These are phyloP conservation scores for Myriangium duriaei DNA, from an alignment of 2,329 filamentous ascomycete genomes.

Conservation along the genomic window DNA sequence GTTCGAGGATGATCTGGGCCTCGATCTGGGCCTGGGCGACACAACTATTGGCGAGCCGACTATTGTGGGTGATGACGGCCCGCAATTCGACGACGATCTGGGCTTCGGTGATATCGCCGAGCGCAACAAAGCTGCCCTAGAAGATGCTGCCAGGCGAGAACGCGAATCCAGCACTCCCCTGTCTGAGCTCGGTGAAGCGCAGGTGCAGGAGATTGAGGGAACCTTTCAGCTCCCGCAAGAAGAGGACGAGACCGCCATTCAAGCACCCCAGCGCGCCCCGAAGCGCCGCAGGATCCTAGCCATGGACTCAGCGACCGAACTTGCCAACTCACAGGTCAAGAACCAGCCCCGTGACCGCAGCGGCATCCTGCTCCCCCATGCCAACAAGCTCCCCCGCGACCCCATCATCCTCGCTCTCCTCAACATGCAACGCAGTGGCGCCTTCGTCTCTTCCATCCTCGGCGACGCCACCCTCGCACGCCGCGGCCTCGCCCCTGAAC, in stretches of 20 bases:
- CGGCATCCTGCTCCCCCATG: slow-evolving; percentile 63
- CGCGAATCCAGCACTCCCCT: slow-evolving; percentile 41
- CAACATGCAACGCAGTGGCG: slow-evolving; percentile 82
- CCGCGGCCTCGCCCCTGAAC: slow-evolving; percentile 77
- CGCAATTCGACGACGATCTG: slow-evolving; percentile 25
- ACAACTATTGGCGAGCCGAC: slow-evolving; percentile 17
- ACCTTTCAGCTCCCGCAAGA: slow-evolving; percentile 32
- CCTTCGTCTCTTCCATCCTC: slow-evolving; percentile 78
- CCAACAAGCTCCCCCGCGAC: slow-evolving; percentile 75
- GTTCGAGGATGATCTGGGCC: slow-evolving; percentile 46
- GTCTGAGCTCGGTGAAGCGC: slow-evolving; percentile 39
- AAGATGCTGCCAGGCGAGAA: slow-evolving; percentile 23
- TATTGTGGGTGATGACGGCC: slow-evolving; percentile 15
- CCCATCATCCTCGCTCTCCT: slow-evolving; percentile 76
- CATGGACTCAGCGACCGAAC: slow-evolving; percentile 68
- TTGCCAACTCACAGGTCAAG: slow-evolving; percentile 67
- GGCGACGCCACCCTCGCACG: slow-evolving; percentile 57
- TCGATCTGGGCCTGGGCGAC: slow-evolving; percentile 32
- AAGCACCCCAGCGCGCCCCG: slow-evolving; percentile 50
- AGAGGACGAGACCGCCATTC: slow-evolving; percentile 39
- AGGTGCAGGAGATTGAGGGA: slow-evolving; percentile 52
- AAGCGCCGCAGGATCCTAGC: slow-evolving; percentile 72
- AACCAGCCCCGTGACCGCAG: slow-evolving; percentile 76
- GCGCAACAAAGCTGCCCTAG: slow-evolving; percentile 23
- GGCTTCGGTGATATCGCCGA: slow-evolving; percentile 27